phyloP scores from a whole-genome alignment of 2,329 filamentous ascomycete species.

The Acephala macrosclerotiorum region DNA sequence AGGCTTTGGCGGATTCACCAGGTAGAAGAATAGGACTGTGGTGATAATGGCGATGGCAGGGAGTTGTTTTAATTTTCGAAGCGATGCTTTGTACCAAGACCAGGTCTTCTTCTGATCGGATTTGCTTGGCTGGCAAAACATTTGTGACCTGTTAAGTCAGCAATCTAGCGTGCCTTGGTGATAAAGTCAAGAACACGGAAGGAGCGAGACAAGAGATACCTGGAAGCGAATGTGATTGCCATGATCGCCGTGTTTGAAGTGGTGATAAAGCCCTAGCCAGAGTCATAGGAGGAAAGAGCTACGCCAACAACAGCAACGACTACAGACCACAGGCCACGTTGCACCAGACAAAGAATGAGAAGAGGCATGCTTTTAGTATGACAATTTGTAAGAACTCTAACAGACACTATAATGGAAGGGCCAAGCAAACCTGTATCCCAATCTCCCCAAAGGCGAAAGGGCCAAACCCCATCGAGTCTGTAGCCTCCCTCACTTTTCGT shows the following conservation, averaged over 20 bases:
- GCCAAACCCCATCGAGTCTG: not conserved
- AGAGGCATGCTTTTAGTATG: too few relatives aligned
- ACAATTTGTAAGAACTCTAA: too few relatives aligned
- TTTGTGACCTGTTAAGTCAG: not conserved
- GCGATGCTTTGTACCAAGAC: conserved; percentile 11
- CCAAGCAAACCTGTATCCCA: not conserved
- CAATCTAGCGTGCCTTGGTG: not conserved
- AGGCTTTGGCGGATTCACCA: not conserved
- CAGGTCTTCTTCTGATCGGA: not conserved
- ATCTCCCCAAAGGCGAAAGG: not conserved
- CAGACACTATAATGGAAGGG: too few relatives aligned
- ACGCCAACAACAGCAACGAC: not conserved
- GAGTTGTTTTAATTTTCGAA: not conserved
- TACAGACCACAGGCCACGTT: not conserved
- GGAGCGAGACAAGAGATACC: not conserved
- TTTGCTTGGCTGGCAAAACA: not conserved
- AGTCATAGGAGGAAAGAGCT: not conserved
- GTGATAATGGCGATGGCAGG: conserved; percentile 1
- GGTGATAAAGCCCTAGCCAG: too few relatives aligned
- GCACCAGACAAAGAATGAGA: too few relatives aligned
- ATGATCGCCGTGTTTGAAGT: not conserved
- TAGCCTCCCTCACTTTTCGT: not conserved
- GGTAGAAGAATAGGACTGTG: conserved; percentile 14
- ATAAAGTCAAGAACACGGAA: not conserved
- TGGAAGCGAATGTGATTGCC: not conserved